Conservation (phyloP, 108 stramenopile genomes). For the Hondaea fermentalgiana region DNA sequence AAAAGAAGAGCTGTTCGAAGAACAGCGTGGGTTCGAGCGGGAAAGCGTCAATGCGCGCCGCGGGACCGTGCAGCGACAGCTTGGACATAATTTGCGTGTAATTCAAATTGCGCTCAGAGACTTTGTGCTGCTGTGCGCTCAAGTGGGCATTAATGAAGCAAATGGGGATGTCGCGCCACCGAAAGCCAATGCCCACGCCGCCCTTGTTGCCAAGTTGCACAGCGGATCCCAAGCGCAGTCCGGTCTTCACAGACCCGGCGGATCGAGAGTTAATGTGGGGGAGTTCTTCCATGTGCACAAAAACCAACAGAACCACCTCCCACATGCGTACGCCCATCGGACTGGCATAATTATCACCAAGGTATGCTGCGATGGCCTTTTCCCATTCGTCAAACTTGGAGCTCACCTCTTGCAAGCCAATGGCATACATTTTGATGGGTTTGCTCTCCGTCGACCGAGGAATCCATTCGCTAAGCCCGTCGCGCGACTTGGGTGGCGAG, state of each 20-base stretch:
- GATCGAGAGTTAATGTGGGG: neutral
- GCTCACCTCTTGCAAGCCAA: slow-evolving; percentile 4
- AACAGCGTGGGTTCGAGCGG: neutral
- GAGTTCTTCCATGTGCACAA: neutral
- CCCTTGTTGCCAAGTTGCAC: slow-evolving; percentile 47
- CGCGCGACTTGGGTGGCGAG: neutral
- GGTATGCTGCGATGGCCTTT: neutral
- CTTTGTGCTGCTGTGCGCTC: slow-evolving; percentile 43
- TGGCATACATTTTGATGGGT: neutral
- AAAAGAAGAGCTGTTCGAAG: slow-evolving; percentile 26
- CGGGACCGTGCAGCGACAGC: neutral
- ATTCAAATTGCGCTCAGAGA: slow-evolving; percentile 30
- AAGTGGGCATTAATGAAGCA: slow-evolving; percentile 38
- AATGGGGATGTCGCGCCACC: slow-evolving; percentile 15
- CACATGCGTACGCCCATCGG: neutral
- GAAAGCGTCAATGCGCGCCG: neutral
- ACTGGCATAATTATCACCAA: neutral
- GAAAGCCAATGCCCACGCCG: slow-evolving; percentile 32
- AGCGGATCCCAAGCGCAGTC: neutral
- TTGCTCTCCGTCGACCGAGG: neutral
- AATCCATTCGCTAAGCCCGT: neutral
- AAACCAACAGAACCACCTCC: slow-evolving; percentile 3
- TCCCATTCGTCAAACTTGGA: neutral
- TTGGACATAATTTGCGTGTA: slow-evolving; percentile 1
- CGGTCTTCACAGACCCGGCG: neutral